Evolutionary conservation across 352 stramenopile species (phyloP).

Genomic region (Peronospora farinosa): DNA sequence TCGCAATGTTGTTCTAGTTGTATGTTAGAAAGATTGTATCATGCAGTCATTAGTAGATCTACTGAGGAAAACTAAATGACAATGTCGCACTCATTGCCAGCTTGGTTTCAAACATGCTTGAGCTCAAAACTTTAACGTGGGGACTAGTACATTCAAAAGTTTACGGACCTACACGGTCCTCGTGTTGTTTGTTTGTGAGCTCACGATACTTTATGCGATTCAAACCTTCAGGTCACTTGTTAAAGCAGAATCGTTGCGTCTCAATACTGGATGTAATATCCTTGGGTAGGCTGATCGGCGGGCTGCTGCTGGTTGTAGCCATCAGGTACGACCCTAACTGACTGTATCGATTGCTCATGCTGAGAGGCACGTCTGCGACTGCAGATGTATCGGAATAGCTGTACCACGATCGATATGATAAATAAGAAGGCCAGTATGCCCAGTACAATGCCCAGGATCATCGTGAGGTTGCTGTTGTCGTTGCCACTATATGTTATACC

Average conservation of each 20-base stretch:
- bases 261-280: conserved; percentile 29
- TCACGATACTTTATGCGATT: no score
- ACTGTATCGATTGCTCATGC: conserved; percentile 26
- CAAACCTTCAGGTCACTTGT: no score
- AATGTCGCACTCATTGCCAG: no score
- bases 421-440: conserved; percentile 36
- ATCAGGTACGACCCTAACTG: conserved; percentile 27
- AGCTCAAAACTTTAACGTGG: no score
- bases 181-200: no score
- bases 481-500: conserved; percentile 15
- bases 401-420: conserved; percentile 29
- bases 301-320: conserved; percentile 29
- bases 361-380: conserved; percentile 20
- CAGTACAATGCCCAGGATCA: conserved; percentile 34
- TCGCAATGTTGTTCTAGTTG: no score
- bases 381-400: conserved; percentile 26
- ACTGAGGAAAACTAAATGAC: no score
- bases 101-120: no score
- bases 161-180: no score
- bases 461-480: conserved; percentile 24
- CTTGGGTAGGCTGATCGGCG: conserved; percentile 24
- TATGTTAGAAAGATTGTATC: no score
- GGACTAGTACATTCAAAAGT: no score
- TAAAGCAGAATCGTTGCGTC: not conserved
- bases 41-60: no score